phyloP scores from a whole-genome alignment of 306 rosid genomes.

The Castanospermum australe region DNA sequence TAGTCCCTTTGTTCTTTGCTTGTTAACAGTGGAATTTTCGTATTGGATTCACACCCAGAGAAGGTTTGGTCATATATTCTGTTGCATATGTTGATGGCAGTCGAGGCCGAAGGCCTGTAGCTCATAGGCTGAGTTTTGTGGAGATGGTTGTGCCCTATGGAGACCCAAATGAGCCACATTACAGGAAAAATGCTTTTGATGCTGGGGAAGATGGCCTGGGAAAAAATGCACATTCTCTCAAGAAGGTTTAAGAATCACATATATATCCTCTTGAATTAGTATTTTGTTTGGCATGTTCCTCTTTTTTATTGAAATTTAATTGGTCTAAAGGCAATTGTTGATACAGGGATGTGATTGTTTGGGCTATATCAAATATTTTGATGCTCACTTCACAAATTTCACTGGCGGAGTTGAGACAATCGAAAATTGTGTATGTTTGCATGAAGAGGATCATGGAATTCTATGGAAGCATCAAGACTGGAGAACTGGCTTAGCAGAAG shows the following conservation, averaged over 20 bases:
- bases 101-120: conserved; percentile 82
- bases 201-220: conserved; percentile 90
- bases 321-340: conserved; percentile 22
- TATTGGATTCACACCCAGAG: conserved; percentile 80
- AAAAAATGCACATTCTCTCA: conserved; percentile 82
- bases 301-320: neutral
- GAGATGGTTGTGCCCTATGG: conserved; percentile 94
- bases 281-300: neutral
- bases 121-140: conserved; percentile 83
- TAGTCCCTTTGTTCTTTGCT: conserved; percentile 8
- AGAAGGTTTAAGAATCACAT: conserved; percentile 49
- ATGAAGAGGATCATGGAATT: conserved; percentile 85
- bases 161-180: conserved; percentile 84
- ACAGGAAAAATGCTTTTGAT: conserved; percentile 79
- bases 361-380: conserved; percentile 78
- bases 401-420: conserved; percentile 79
- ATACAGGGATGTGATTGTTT: conserved; percentile 81
- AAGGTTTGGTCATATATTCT: conserved; percentile 79
- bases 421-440: conserved; percentile 79
- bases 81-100: conserved; percentile 84
- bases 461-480: conserved; percentile 95
- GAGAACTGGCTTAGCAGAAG: conserved; percentile 91
- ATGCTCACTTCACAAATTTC: conserved; percentile 81
- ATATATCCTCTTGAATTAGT: conserved; percentile 9
- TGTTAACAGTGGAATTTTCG: conserved; percentile 78